These are phyloP conservation scores for Dictyostelium brefeldianum DNA, from an alignment of 78 protist species.

Conservation along the genomic window DNA sequence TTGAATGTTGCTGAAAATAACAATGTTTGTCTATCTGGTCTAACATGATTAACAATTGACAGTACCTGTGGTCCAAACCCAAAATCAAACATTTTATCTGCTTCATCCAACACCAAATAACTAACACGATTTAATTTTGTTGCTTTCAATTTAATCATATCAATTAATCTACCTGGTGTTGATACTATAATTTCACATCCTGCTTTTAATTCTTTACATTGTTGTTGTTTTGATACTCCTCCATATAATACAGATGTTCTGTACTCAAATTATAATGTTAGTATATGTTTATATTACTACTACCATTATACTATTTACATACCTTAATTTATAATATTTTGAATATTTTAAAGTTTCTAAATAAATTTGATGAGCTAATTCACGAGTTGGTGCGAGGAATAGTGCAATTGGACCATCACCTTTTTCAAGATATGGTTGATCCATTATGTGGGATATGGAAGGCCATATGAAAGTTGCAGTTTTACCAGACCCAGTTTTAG, in stretches of 20 bases:
- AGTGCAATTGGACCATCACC: slow-evolving; percentile 92
- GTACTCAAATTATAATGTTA: neutral
- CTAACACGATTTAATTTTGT: slow-evolving; percentile 93
- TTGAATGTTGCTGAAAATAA: slow-evolving; percentile 95
- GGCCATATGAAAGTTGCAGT: slow-evolving; percentile 89
- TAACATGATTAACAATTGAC: slow-evolving; percentile 70
- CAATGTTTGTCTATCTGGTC: slow-evolving; percentile 92
- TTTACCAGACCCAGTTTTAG: slow-evolving; percentile 90
- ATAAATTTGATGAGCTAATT: slow-evolving; percentile 88
- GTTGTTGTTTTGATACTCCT: slow-evolving; percentile 87
- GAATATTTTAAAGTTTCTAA: slow-evolving; percentile 54
- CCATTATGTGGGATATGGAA: slow-evolving; percentile 73
- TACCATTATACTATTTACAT: neutral
- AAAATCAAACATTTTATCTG: slow-evolving; percentile 95
- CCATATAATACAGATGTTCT: slow-evolving; percentile 85
- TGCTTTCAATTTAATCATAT: slow-evolving; percentile 91
- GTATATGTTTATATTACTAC: neutral
- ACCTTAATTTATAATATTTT: slow-evolving; percentile 57
- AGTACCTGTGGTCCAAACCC: slow-evolving; percentile 93
- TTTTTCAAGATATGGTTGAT: slow-evolving; percentile 62
- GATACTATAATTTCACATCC: slow-evolving; percentile 83
- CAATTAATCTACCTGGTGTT: slow-evolving; percentile 96
- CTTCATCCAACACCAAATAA: slow-evolving; percentile 93
- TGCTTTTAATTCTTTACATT: slow-evolving; percentile 80
- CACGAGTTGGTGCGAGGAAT: slow-evolving; percentile 92